A percentile compares a stretch with the other conserved stretches of the same genome.
Conservation (phyloP, 768 basidiomycete genomes). For the Amanita thiersii region DNA sequence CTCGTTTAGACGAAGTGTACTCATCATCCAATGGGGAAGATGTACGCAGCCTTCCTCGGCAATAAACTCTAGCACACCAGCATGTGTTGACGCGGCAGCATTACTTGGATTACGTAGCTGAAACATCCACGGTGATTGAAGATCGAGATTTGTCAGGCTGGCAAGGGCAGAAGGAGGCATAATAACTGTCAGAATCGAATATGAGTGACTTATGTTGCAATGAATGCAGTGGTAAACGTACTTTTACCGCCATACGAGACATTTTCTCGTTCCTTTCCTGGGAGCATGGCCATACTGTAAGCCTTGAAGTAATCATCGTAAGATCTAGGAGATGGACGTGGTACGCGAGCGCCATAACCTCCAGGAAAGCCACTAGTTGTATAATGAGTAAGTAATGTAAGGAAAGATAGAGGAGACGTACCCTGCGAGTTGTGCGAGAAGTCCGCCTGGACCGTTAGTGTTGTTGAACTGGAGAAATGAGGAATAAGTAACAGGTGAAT, state of each 20-base stretch:
- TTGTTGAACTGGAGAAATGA: constrained; percentile 30
- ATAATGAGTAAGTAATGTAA: background rate
- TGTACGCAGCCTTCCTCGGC: constrained; percentile 94
- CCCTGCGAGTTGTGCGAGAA: constrained; percentile 64
- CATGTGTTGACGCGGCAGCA: constrained; percentile 81
- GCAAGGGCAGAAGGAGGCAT: constrained; percentile 97
- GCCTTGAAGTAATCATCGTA: constrained; percentile 94
- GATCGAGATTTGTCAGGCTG: constrained; percentile 76
- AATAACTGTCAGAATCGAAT: constrained; percentile 52
- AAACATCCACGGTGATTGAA: constrained; percentile 94
- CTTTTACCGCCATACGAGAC: constrained; percentile 97
- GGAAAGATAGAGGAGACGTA: constrained; percentile 18
- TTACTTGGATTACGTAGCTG: constrained; percentile 88
- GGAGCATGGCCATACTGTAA: constrained; percentile 92
- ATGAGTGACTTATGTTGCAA: background rate
- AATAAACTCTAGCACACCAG: constrained; percentile 98
- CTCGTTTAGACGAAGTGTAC: constrained; percentile 84
- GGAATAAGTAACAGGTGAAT: constrained; percentile 7
- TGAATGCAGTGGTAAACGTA: constrained; percentile 22
- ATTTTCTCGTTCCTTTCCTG: constrained; percentile 79
- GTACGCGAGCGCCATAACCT: constrained; percentile 35
- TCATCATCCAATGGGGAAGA: constrained; percentile 99
- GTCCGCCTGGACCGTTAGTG: constrained; percentile 45
- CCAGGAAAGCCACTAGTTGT: constrained; percentile 43
- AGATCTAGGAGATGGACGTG: constrained; percentile 54